These are phyloP conservation scores for Eragrostis tef DNA, from an alignment of 202 grass and related monocot genomes.

Conservation along the genomic window DNA sequence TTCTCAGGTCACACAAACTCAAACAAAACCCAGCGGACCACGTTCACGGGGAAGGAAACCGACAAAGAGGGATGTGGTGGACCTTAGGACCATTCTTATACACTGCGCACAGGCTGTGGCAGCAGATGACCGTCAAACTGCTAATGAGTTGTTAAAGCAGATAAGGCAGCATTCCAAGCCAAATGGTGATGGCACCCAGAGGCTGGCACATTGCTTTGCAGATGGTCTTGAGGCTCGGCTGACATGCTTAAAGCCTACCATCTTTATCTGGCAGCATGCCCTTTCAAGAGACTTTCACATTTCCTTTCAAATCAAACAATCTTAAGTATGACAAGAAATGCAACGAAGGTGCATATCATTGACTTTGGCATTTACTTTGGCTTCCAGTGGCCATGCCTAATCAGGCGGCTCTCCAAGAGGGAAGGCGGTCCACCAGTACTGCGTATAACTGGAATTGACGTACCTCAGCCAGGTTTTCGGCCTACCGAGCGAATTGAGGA, in stretches of 20 bases:
- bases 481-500: conserved; percentile 86
- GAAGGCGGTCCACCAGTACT: conserved; percentile 68
- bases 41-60: conserved; percentile 66
- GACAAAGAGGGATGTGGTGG: conserved; percentile 79
- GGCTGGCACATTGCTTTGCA: conserved; percentile 83
- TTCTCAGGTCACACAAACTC: conserved; percentile 45
- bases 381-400: conserved; percentile 90
- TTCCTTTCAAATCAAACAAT: conserved; percentile 92
- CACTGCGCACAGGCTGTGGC: conserved; percentile 92
- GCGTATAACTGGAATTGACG: conserved; percentile 85
- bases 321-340: conserved; percentile 69
- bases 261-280: conserved; percentile 83
- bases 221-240: conserved; percentile 86
- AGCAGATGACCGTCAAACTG: conserved; percentile 74
- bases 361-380: conserved; percentile 94
- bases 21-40: conserved; percentile 49
- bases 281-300: conserved; percentile 88
- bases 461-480: conserved; percentile 85
- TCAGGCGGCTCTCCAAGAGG: conserved; percentile 76
- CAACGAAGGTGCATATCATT: conserved; percentile 82
- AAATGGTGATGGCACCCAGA: conserved; percentile 72
- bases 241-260: conserved; percentile 97
- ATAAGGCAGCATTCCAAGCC: conserved; percentile 76
- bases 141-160: conserved; percentile 82
- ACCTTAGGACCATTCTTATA: conserved; percentile 84